Base-by-base conservation (phyloP, 495 filamentous ascomycete species). In the Penicillium arizonense region DNA sequence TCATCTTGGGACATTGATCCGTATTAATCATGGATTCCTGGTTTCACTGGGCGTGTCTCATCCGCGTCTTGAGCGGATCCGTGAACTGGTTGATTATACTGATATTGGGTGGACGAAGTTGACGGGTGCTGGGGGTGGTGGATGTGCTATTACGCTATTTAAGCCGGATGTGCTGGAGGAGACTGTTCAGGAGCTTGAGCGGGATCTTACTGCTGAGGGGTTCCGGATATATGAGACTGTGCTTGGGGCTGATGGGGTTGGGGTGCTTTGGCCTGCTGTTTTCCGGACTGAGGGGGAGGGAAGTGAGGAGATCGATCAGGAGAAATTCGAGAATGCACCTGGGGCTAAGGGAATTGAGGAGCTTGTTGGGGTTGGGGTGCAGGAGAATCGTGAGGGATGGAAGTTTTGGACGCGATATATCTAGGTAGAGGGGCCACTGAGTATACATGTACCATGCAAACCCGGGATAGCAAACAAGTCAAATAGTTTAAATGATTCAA, bases 71-170 rank as follows among this genome's bases (percentile, higher is more conserved):
- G 94, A 98, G 70, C 85, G 92, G 9, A 87, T 98, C 59, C 80
- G 94, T 28, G 92, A 96, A 70, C 76, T 98, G 16, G 88, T 96
- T 42, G 92, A 96, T 58, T 82, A 88, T 53, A 79, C 88, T 33
- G 85, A 88, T 16, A 86, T 96, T 50, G 93, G 93, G 21, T 97
- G 91, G 90, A 94, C 93, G 4, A 98, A 98, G 64, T 80, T 98
- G 35, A 98, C 94, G 0, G 93, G 93, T 50, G 93, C 92, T 5
- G 93, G 93, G n/a, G 94, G 93, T 7, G 94, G 93, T 37, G 93
- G 93, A 1, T 96, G 94, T 68, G 91, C 91, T 3, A 96, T 98
- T 58, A 94, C 92, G 5, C 71, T 98, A 4, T 75, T 97, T 35
- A 88, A 85, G 53, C 88, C 90, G 0, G 77, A 80, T 36, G 68